Conservation (phyloP, 345 rosid species). For the Aquilaria malaccensis region DNA sequence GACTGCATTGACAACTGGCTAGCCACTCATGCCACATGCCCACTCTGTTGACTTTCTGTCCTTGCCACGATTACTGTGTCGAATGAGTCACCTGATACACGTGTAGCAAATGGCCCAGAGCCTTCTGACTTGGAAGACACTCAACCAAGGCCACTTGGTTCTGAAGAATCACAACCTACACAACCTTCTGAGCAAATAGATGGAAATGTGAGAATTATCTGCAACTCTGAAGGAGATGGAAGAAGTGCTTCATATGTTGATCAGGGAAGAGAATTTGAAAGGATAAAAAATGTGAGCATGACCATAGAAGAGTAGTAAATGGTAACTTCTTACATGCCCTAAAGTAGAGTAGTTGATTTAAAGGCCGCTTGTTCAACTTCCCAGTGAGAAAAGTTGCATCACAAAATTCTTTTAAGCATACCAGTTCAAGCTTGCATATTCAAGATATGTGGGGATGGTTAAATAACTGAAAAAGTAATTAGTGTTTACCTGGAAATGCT, state of each 20-base stretch:
- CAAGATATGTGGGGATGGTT: neutral
- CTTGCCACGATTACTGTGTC: conserved; percentile 32
- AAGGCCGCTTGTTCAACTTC: neutral
- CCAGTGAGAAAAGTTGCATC: neutral
- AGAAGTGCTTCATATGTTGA: conserved; percentile 13
- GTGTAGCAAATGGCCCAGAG: conserved; percentile 19
- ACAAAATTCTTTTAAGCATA: neutral
- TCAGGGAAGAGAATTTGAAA: conserved; percentile 14
- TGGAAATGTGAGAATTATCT: conserved; percentile 10
- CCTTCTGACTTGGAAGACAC: conserved; percentile 11
- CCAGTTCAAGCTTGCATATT: neutral
- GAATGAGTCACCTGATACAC: conserved; percentile 21
- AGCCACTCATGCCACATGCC: conserved; percentile 72
- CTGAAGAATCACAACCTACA: conserved; percentile 18
- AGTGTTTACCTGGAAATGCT: conserved; percentile 7
- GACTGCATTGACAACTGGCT: conserved; percentile 94
- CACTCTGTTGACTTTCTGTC: conserved; percentile 81
- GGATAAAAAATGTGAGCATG: conserved; percentile 13
- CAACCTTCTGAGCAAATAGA: conserved; percentile 16
- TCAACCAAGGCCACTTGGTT: conserved; percentile 11
- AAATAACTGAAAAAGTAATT: neutral
- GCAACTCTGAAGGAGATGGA: conserved; percentile 10
- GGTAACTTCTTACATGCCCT: conserved; percentile 14
- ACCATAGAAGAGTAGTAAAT: conserved; percentile 10
- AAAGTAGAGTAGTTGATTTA: neutral